Evolutionary conservation across 1,139 yeast species (phyloP).

Genomic region (Blastobotrys persicus): DNA sequence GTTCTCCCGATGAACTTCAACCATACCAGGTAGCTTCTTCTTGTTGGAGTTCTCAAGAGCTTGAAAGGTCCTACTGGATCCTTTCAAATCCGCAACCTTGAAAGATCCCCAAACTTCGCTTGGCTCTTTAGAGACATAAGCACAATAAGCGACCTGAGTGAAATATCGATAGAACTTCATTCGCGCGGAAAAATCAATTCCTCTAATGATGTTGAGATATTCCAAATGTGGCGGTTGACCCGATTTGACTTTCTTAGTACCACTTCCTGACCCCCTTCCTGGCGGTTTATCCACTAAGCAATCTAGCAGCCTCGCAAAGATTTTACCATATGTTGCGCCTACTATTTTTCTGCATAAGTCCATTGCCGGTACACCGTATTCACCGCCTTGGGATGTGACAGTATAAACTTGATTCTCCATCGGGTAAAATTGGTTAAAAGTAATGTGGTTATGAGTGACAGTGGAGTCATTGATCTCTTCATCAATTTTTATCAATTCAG

Average conservation of each 20-base stretch:
- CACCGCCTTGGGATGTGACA: constrained; percentile 42
- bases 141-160: constrained; percentile 44
- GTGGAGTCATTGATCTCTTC: no score
- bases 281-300: constrained; percentile 38
- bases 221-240: constrained; percentile 34
- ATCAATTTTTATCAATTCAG: constrained; percentile 10
- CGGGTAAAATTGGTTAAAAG: constrained; percentile 57
- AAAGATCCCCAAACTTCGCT: constrained; percentile 35
- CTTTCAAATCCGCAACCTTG: constrained; percentile 17
- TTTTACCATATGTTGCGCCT: constrained; percentile 54
- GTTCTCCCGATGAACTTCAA: constrained; percentile 23
- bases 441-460: constrained; percentile 10
- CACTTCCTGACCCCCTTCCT: no score
- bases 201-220: constrained; percentile 51
- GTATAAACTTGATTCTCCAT: constrained; percentile 60
- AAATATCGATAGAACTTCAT: constrained; percentile 69
- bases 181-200: constrained; percentile 72
- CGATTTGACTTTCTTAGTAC: constrained; percentile 21
- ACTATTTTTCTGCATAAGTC: constrained; percentile 48
- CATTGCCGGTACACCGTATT: constrained; percentile 57
- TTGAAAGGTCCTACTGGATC: constrained; percentile 17
- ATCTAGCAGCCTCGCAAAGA: constrained; percentile 52
- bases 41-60: constrained; percentile 21
- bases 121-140: constrained; percentile 29
- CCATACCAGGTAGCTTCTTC: constrained; percentile 24